These are phyloP conservation scores for Oidiodendron maius DNA, from an alignment of 495 filamentous ascomycete genomes.

Conservation along the genomic window DNA sequence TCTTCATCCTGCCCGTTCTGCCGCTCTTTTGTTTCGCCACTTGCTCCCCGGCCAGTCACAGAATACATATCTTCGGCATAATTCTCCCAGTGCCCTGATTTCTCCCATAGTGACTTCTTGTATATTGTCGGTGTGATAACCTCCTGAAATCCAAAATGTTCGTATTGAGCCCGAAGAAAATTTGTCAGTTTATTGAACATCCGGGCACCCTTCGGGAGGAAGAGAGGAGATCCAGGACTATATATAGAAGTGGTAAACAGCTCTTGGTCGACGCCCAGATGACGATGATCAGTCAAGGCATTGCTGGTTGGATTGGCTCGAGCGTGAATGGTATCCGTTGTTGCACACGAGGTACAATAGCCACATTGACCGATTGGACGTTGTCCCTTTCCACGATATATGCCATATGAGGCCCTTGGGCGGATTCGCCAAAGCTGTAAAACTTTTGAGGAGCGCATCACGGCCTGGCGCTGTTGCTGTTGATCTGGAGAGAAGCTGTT, in stretches of 20 bases:
- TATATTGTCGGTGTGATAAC: slow-evolving; percentile 93
- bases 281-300: slow-evolving; percentile 56
- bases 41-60: slow-evolving; percentile 60
- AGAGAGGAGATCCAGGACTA: slow-evolving; percentile 83
- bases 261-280: slow-evolving; percentile 62
- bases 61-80: slow-evolving; percentile 95
- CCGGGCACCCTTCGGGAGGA: slow-evolving; percentile 78
- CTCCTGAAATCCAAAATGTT: slow-evolving; percentile 82
- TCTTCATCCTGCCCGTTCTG: slow-evolving; percentile 59
- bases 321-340: background rate
- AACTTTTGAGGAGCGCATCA: slow-evolving; percentile 23
- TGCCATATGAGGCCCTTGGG: slow-evolving; percentile 6
- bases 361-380: slow-evolving; percentile 1
- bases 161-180: slow-evolving; percentile 84
- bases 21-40: slow-evolving; percentile 30
- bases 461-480: slow-evolving; percentile 5
- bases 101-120: slow-evolving; percentile 84
- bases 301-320: slow-evolving; percentile 4
- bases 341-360: slow-evolving; percentile 14
- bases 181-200: slow-evolving; percentile 82
- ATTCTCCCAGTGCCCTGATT: slow-evolving; percentile 87
- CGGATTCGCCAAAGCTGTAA: slow-evolving; percentile 7
- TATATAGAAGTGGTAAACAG: slow-evolving; percentile 74
- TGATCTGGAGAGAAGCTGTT: background rate
- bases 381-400: slow-evolving; percentile 2